A percentile compares a stretch with the other conserved stretches of the same genome.
These are phyloP conservation scores for Candida koratica DNA, from an alignment of 805 yeast species.

Conservation along the genomic window DNA sequence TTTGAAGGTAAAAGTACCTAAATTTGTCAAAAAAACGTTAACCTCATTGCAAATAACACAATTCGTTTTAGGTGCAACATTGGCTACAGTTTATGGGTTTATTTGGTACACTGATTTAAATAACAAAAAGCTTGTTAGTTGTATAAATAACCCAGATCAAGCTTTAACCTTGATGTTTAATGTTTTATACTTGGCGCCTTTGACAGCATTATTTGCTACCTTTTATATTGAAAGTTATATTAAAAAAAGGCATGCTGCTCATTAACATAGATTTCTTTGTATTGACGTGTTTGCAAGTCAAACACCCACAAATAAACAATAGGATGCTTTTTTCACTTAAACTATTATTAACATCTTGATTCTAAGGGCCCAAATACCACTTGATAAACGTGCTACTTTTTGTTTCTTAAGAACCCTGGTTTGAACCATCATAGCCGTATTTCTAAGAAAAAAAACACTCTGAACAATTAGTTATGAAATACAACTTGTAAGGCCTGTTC, in stretches of 20 bases:
- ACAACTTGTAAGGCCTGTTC: constrained; percentile 55
- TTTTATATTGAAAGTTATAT: constrained; percentile 60
- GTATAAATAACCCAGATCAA: constrained; percentile 57
- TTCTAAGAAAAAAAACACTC: no score
- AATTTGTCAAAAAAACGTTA: constrained; percentile 50
- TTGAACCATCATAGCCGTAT: no score
- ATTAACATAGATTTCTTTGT: no score
- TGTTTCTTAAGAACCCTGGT: no score
- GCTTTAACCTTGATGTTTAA: constrained; percentile 60
- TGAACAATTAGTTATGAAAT: no score
- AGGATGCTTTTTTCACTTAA: no score
- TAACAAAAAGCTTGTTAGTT: constrained; percentile 35
- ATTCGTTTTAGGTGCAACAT: constrained; percentile 63
- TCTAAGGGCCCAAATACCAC: no score
- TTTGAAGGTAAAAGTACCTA: constrained; percentile 55
- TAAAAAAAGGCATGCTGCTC: no score
- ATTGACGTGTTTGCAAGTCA: no score
- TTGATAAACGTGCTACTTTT: no score
- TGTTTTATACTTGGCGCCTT: constrained; percentile 62
- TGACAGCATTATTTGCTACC: constrained; percentile 61
- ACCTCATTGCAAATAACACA: constrained; percentile 68
- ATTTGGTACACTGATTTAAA: constrained; percentile 52
- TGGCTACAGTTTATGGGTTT: constrained; percentile 63
- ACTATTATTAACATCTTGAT: no score
- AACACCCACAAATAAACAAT: no score